These are phyloP conservation scores for Ganoderma lingzhi DNA, from an alignment of 1,284 basidiomycete genomes.

Conservation along the genomic window DNA sequence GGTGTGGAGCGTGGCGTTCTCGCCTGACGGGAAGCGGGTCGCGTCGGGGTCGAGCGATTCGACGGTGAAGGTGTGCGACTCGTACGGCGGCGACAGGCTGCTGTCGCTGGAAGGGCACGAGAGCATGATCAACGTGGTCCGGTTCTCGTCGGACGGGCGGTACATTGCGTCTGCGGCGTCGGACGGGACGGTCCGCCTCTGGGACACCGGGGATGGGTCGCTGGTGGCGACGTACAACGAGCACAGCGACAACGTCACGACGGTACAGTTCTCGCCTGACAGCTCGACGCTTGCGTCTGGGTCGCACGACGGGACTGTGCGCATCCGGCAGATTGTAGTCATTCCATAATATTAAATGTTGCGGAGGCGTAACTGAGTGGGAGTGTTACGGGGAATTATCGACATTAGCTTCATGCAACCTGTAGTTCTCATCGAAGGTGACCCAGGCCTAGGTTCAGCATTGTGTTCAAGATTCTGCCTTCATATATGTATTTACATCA, in stretches of 20 bases:
- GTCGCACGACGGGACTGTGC: conserved; percentile 28
- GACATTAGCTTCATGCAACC: no score
- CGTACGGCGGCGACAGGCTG: conserved; percentile 32
- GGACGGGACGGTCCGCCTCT: conserved; percentile 25
- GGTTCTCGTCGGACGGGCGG: conserved; percentile 34
- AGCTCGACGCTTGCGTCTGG: conserved; percentile 29
- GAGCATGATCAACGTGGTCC: conserved; percentile 29
- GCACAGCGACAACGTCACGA: conserved; percentile 30
- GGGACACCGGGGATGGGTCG: neutral
- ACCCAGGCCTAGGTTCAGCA: no score
- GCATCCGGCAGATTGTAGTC: conserved; percentile 9
- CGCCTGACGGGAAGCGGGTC: conserved; percentile 30
- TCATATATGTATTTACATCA: no score
- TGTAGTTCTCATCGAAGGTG: no score
- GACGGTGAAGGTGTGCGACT: conserved; percentile 28
- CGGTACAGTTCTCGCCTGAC: conserved; percentile 9
- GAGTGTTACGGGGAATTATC: no score
- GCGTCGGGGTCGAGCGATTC: conserved; percentile 28
- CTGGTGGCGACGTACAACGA: conserved; percentile 19
- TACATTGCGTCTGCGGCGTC: conserved; percentile 32
- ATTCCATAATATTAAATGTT: no score
- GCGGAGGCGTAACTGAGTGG: no score
- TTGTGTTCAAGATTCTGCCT: no score
- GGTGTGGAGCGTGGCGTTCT: conserved; percentile 31
- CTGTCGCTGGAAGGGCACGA: conserved; percentile 28